These are phyloP conservation scores for Sisymbrium irio DNA, from an alignment of 345 rosid genomes.

Conservation along the genomic window DNA sequence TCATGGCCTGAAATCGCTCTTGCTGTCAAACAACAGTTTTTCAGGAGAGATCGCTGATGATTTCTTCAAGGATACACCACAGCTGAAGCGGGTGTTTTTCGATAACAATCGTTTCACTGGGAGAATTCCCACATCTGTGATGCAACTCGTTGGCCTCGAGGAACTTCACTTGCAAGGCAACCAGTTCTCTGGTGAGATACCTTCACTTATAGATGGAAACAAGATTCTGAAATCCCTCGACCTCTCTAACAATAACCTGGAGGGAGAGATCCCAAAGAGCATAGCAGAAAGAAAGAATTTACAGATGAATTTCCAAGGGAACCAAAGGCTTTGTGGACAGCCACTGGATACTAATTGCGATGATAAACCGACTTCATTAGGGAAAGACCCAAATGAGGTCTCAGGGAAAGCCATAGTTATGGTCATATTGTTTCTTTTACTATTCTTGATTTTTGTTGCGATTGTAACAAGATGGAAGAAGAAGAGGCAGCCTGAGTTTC, in stretches of 20 bases:
- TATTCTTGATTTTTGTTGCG: constrained; percentile 30
- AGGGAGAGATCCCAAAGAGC: constrained; percentile 59
- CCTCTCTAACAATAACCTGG: constrained; percentile 56
- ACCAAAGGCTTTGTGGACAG: constrained; percentile 58
- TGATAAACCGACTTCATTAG: background rate
- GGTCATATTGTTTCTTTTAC: constrained; percentile 12
- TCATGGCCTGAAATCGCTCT: constrained; percentile 44
- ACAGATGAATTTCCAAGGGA: constrained; percentile 41
- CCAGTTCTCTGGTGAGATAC: constrained; percentile 65
- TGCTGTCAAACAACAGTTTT: constrained; percentile 53
- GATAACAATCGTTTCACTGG: constrained; percentile 57
- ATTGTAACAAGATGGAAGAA: constrained; percentile 20
- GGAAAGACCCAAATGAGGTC: background rate
- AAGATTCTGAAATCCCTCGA: constrained; percentile 39
- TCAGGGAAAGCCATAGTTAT: constrained; percentile 10
- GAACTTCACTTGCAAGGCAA: constrained; percentile 74
- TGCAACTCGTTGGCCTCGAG: constrained; percentile 39
- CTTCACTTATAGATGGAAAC: constrained; percentile 36
- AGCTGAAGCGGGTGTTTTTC: constrained; percentile 59
- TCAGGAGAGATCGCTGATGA: constrained; percentile 54
- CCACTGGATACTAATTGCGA: constrained; percentile 28
- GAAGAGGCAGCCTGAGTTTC: constrained; percentile 42
- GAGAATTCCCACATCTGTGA: constrained; percentile 48
- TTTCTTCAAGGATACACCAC: constrained; percentile 46
- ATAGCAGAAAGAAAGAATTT: constrained; percentile 37